Evolutionary conservation across 768 basidiomycete genomes (phyloP), one percentile per base, ranked within the genome.

Genomic region (Termitomyces sp.): DNA sequence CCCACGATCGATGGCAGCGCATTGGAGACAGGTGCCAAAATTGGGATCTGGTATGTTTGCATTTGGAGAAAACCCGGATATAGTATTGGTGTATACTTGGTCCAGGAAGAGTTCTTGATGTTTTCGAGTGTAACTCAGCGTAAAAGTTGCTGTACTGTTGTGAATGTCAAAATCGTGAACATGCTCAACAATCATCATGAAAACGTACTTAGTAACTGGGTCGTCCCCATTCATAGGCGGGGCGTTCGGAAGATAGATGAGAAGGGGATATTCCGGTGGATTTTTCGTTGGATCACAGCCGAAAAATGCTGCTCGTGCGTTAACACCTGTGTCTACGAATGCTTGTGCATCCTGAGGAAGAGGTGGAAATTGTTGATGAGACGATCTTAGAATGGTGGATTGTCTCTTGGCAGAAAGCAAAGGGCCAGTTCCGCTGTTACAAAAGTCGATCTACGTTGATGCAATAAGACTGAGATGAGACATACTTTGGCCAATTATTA

Each of bases 231-330:
- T 78, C 20, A 85, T 63, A 3, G 87, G 87, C n/a, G 90, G 88
- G 33, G 88, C 79, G 68, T 88, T 90, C 6, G 92, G 91, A 7
- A 93, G 75, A 65, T 89, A 91, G 45, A 93, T 80, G 42, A 93
- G 71, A 20, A 93, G 63, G 0, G 90, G 90, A 61, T 79, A 88
- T 58, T 82, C 81, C 1, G 82, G 71, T 15, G 85, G 79, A 4
- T 30, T 69, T 48, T 78, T 68, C 3, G 55, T 67, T 16, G 85
- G 81, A 65, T 87, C 73, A 67, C 91, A 93, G 3, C 91, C 92
- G 72, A 91, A 93, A 74, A 93, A 91, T 0, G 88, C 88, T 2
- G 89, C 83, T 30, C 86, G 81, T 47, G 72, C 73, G 65, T 86
- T 89, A 1, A 90, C 78, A 37, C 88, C 87, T 5, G 79, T 80